These are phyloP conservation scores for Onygenales sp. DNA, from an alignment of 2,329 filamentous ascomycete genomes.

Conservation along the genomic window DNA sequence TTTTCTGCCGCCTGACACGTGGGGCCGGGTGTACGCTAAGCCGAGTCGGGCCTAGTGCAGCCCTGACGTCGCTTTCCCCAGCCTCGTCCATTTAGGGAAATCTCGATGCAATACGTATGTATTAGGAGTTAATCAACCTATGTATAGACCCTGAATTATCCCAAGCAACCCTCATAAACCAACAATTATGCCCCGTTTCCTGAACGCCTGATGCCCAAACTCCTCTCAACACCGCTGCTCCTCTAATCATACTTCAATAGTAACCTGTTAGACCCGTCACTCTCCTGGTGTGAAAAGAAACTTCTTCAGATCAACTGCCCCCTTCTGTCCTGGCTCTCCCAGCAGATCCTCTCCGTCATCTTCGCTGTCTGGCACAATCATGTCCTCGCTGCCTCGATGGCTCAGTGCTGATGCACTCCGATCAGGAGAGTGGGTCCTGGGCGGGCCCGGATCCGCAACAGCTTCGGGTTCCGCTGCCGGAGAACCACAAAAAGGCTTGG, in stretches of 20 bases:
- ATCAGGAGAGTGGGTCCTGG: too few species aligned
- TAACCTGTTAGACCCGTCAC: background rate
- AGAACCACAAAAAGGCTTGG: background rate
- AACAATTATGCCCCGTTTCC: too few species aligned
- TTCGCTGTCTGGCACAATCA: constrained; percentile 44
- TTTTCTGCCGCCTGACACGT: background rate
- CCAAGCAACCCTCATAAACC: background rate
- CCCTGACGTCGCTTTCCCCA: background rate
- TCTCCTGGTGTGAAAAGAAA: constrained; percentile 5
- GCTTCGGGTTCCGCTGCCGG: background rate
- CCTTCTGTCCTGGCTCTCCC: background rate
- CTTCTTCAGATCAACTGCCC: constrained; percentile 6
- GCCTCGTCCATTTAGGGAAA: background rate
- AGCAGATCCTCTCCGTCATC: constrained; percentile 17
- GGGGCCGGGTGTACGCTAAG: background rate
- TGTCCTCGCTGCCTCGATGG: constrained; percentile 41
- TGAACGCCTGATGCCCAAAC: constrained; percentile 3
- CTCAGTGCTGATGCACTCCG: background rate
- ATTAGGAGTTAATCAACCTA: too few species aligned
- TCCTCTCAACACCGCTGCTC: background rate
- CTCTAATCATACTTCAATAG: background rate
- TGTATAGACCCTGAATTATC: background rate
- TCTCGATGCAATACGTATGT: background rate
- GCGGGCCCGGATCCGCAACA: too few species aligned
- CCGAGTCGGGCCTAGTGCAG: background rate